Conservation (phyloP, 805 yeast species). For the Pichia exigua region DNA sequence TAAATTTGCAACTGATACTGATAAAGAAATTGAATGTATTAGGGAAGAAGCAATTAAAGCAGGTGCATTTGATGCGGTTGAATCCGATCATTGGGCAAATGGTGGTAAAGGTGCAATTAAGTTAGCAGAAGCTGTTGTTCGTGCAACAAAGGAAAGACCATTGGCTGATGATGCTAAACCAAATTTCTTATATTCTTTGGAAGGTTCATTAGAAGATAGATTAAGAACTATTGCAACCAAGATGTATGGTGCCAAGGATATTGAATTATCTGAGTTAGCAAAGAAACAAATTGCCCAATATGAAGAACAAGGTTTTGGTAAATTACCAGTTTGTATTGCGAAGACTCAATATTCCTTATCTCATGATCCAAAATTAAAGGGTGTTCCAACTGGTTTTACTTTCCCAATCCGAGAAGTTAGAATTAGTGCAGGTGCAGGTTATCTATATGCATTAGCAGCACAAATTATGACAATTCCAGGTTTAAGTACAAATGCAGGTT, state of each 20-base stretch:
- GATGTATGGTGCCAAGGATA: conserved; percentile 71
- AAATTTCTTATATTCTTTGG: conserved; percentile 53
- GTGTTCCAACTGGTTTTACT: conserved; percentile 73
- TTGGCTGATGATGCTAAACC: conserved; percentile 14
- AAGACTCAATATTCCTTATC: conserved; percentile 81
- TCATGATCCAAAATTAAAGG: conserved; percentile 75
- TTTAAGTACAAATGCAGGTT: conserved; percentile 77
- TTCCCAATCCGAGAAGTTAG: conserved; percentile 79
- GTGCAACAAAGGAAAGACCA: conserved; percentile 41
- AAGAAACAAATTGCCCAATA: conserved; percentile 59
- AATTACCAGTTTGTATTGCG: conserved; percentile 77
- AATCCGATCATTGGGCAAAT: conserved; percentile 80
- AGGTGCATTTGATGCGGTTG: conserved; percentile 74
- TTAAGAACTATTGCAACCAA: conserved; percentile 59
- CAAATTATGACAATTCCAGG: conserved; percentile 86
- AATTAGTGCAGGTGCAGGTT: conserved; percentile 84
- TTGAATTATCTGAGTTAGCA: conserved; percentile 64
- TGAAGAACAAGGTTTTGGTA: conserved; percentile 67
- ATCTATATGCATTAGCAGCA: conserved; percentile 77
- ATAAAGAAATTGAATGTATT: conserved; percentile 59
- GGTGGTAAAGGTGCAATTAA: conserved; percentile 79
- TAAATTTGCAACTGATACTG: conserved; percentile 68
- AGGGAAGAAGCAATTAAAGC: conserved; percentile 62
- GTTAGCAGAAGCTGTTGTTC: conserved; percentile 63
- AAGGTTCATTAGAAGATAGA: conserved; percentile 57